A percentile compares a stretch with the other conserved stretches of the same genome.
Evolutionary conservation across 139 green algal genomes (phyloP).

Genomic region (Chlorella sp.): DNA sequence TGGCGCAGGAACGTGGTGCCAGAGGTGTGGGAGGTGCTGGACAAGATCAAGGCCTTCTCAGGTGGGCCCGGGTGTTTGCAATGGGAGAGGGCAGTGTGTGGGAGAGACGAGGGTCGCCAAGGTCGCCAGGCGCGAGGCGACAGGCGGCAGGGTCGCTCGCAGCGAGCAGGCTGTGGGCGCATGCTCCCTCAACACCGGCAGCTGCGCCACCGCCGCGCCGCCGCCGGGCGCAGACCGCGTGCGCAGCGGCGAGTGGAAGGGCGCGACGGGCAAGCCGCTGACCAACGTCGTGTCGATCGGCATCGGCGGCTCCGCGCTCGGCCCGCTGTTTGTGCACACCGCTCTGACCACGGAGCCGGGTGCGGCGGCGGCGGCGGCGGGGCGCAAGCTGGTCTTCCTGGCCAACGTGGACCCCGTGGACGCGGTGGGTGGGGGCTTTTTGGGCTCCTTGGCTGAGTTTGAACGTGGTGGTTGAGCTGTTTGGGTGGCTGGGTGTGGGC

Average conservation of each 20-base stretch:
- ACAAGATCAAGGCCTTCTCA: slow-evolving; percentile 97
- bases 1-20: slow-evolving; percentile 94
- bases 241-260: slow-evolving; percentile 89
- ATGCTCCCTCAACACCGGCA: not conserved
- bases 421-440: too few species aligned
- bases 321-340: slow-evolving; percentile 99
- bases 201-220: not conserved
- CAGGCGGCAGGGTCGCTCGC: too few species aligned
- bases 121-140: too few species aligned
- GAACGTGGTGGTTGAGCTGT: too few species aligned
- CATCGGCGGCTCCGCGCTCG: slow-evolving; percentile 97
- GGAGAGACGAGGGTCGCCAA: not conserved
- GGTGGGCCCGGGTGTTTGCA: slow-evolving; percentile 14
- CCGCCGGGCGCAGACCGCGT: slow-evolving; percentile 25
- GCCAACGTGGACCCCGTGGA: slow-evolving; percentile 99
- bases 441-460: too few species aligned
- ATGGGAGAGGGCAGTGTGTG: not conserved
- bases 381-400: slow-evolving; percentile 91
- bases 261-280: slow-evolving; percentile 94
- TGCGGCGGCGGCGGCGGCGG: slow-evolving; percentile 48
- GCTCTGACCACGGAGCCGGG: slow-evolving; percentile 73
- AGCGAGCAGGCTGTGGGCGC: too few species aligned
- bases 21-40: slow-evolving; percentile 96
- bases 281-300: slow-evolving; percentile 96
- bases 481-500: too few species aligned